phyloP scores from a whole-genome alignment of 805 yeast species.

The Candida sakaeoensis region DNA sequence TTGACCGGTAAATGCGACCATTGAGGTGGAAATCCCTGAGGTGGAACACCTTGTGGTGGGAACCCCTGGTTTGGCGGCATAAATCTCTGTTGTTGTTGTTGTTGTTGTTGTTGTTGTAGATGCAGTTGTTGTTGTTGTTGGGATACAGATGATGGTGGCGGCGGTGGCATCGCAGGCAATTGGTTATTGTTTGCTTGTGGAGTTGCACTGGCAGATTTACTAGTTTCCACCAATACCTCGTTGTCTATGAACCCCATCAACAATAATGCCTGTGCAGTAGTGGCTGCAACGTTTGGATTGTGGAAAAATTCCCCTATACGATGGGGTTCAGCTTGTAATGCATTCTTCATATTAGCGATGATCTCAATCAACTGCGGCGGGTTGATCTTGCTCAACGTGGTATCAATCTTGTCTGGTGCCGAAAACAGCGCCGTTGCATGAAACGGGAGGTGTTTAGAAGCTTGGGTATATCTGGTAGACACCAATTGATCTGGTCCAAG shows the following conservation, averaged over 20 bases:
- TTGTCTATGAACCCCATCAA: constrained; percentile 74
- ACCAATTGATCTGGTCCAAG: constrained; percentile 17
- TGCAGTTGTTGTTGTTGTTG: too few relatives aligned
- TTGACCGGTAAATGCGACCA: constrained; percentile 49
- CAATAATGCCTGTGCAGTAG: constrained; percentile 70
- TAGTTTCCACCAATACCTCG: constrained; percentile 61
- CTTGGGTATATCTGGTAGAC: constrained; percentile 50
- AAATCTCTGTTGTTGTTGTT: too few relatives aligned
- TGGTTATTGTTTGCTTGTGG: constrained; percentile 16
- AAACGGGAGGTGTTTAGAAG: constrained; percentile 54
- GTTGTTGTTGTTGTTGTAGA: too few relatives aligned
- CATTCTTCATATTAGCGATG: constrained; percentile 59
- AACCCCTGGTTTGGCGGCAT: too few relatives aligned
- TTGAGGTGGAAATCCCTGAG: constrained; percentile 21
- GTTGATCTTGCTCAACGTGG: constrained; percentile 59
- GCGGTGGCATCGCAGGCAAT: constrained; percentile 11
- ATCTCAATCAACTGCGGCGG: constrained; percentile 71
- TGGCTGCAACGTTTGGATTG: constrained; percentile 55
- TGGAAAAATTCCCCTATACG: constrained; percentile 53
- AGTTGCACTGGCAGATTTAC: constrained; percentile 25
- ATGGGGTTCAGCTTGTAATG: constrained; percentile 46
- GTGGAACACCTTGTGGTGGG: too few relatives aligned
- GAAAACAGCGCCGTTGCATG: constrained; percentile 43
- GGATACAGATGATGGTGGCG: constrained; percentile 7
- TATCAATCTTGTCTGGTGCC: constrained; percentile 53